Conservation (phyloP, 2,329 filamentous ascomycete genomes). For the Calonectria crousiana region DNA sequence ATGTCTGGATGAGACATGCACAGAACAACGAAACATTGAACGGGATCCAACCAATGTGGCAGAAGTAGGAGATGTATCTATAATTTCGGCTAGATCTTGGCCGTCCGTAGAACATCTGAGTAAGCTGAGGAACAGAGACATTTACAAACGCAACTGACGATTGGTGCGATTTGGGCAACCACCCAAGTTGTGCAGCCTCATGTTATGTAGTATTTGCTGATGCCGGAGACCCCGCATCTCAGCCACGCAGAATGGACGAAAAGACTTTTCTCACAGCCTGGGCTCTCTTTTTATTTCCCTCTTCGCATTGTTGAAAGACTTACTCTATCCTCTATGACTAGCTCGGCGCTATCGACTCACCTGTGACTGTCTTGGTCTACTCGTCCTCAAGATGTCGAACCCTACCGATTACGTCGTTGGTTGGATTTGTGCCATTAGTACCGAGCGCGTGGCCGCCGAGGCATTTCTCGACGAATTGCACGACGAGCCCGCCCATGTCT, state of each 20-base stretch:
- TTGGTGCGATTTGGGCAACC: too few relatives aligned
- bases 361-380: not conserved
- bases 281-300: not conserved
- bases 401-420: constrained; percentile 37
- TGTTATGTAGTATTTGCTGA: not conserved
- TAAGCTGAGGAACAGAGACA: too few relatives aligned
- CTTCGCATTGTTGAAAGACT: not conserved
- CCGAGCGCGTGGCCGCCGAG: constrained; percentile 42
- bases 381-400: not conserved
- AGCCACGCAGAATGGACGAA: not conserved
- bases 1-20: not conserved
- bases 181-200: too few relatives aligned
- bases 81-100: too few relatives aligned
- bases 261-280: not conserved
- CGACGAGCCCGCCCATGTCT: constrained; percentile 23
- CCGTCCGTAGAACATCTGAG: too few relatives aligned
- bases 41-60: too few relatives aligned
- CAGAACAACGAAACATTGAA: too few relatives aligned
- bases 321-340: not conserved
- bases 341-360: not conserved
- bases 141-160: too few relatives aligned
- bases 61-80: too few relatives aligned
- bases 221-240: not conserved
- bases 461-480: constrained; percentile 43
- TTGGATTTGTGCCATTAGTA: constrained; percentile 45